These are phyloP conservation scores for Waltiozyma sp. DNA, from an alignment of 1,139 yeast species.

Conservation along the genomic window DNA sequence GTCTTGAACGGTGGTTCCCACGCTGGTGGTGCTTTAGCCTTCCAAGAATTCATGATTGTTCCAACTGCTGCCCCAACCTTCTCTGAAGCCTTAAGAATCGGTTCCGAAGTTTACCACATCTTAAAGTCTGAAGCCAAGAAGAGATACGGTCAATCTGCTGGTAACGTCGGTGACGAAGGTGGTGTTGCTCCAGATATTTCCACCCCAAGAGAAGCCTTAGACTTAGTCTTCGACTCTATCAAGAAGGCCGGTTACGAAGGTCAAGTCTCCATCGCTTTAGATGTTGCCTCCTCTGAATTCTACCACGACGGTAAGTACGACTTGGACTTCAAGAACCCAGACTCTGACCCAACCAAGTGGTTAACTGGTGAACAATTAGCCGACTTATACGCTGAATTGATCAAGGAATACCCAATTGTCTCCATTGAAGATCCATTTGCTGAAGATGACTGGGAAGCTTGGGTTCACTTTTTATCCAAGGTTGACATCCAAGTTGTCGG, in stretches of 20 bases:
- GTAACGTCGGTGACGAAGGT: conserved; percentile 99
- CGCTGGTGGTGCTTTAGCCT: conserved; percentile 97
- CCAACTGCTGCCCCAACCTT: conserved; percentile 82
- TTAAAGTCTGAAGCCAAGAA: conserved; percentile 84
- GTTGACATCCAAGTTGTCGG: conserved; percentile 82
- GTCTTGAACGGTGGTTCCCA: conserved; percentile 98
- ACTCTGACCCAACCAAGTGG: conserved; percentile 83
- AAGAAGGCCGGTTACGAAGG: conserved; percentile 90
- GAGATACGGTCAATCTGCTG: conserved; percentile 93
- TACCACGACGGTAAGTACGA: conserved; percentile 93
- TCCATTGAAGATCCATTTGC: conserved; percentile 97
- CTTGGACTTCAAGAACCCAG: conserved; percentile 81
- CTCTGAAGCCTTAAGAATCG: conserved; percentile 89
- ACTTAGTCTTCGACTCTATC: conserved; percentile 80
- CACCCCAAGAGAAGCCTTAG: conserved; percentile 90
- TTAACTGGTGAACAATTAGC: conserved; percentile 80
- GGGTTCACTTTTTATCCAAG: conserved; percentile 76
- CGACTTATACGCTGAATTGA: conserved; percentile 64
- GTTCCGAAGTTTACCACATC: conserved; percentile 93
- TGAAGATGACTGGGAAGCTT: conserved; percentile 98
- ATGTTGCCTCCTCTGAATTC: conserved; percentile 94
- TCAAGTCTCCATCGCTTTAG: conserved; percentile 81
- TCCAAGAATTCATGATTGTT: conserved; percentile 98
- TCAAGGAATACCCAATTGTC: conserved; percentile 88
- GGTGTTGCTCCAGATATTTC: conserved; percentile 97